Evolutionary conservation across 2,329 filamentous ascomycete genomes (phyloP).

Genomic region (Botrytis cinerea): DNA sequence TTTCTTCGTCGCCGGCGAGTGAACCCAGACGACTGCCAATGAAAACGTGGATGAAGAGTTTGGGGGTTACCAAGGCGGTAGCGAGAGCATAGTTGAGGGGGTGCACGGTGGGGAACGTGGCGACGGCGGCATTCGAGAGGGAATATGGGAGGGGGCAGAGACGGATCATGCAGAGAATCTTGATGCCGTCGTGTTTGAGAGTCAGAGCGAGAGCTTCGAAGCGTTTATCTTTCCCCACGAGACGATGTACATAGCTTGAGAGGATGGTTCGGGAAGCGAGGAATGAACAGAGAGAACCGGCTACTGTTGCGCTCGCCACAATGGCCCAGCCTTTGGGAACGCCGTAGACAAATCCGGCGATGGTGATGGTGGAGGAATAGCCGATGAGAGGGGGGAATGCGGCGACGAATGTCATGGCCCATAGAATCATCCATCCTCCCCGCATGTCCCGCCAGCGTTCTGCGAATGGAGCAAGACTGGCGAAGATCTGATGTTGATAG

Average conservation of each 20-base stretch:
- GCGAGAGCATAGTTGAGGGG: constrained; percentile 76
- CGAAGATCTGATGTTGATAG: constrained; percentile 80
- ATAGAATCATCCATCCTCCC: constrained; percentile 70
- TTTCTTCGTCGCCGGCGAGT: constrained; percentile 78
- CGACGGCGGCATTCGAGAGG: constrained; percentile 89
- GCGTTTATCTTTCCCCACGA: constrained; percentile 80
- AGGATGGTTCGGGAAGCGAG: constrained; percentile 77
- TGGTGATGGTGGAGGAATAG: constrained; percentile 67
- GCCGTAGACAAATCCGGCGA: constrained; percentile 71
- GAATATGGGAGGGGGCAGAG: constrained; percentile 92
- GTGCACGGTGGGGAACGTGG: constrained; percentile 86
- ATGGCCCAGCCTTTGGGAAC: constrained; percentile 72
- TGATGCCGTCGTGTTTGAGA: constrained; percentile 84
- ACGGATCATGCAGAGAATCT: constrained; percentile 86
- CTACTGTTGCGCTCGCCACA: constrained; percentile 72
- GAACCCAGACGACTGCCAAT: constrained; percentile 81
- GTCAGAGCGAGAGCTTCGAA: constrained; percentile 89
- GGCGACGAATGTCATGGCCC: constrained; percentile 64
- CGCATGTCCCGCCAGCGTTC: constrained; percentile 70
- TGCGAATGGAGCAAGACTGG: constrained; percentile 70
- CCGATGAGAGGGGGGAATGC: constrained; percentile 73
- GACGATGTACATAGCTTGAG: constrained; percentile 72
- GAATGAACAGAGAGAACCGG: constrained; percentile 79
- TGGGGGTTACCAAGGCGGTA: constrained; percentile 79
- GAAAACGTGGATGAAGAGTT: constrained; percentile 89